Conservation (phyloP, 2,329 filamentous ascomycete species). For the Lasiodiplodia gonubiensis region DNA sequence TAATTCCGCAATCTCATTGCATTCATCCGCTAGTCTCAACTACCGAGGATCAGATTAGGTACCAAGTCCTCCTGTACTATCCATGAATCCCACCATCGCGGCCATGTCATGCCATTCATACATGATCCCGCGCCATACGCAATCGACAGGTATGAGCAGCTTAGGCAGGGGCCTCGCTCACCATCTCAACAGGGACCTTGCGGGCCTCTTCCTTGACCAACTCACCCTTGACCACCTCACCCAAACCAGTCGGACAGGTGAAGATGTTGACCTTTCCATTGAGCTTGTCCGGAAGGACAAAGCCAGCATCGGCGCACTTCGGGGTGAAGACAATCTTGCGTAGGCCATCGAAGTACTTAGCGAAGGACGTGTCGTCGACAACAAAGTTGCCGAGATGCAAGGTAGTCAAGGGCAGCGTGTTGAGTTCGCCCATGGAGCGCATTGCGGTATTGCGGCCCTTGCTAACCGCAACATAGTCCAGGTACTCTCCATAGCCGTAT, state of each 20-base stretch:
- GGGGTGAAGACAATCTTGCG: slow-evolving; percentile 11
- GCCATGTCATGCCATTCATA: neutral
- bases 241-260: neutral
- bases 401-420: slow-evolving; percentile 29
- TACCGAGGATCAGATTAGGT: neutral
- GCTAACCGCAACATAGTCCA: slow-evolving; percentile 41
- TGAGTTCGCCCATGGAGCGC: slow-evolving; percentile 31
- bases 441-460: slow-evolving; percentile 40
- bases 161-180: neutral
- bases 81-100: neutral
- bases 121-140: neutral
- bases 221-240: too few species aligned
- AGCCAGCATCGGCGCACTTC: slow-evolving; percentile 25
- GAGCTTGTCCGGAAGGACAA: slow-evolving; percentile 15
- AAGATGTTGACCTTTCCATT: neutral
- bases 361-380: slow-evolving; percentile 41
- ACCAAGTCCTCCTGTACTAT: neutral
- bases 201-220: neutral
- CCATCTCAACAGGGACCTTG: neutral
- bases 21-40: neutral
- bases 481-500: slow-evolving; percentile 42
- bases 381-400: slow-evolving; percentile 44
- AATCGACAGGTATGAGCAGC: neutral
- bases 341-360: slow-evolving; percentile 10
- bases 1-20: neutral